phyloP scores from a whole-genome alignment of 164 flowering plant species.

The Aristolochia californica region DNA sequence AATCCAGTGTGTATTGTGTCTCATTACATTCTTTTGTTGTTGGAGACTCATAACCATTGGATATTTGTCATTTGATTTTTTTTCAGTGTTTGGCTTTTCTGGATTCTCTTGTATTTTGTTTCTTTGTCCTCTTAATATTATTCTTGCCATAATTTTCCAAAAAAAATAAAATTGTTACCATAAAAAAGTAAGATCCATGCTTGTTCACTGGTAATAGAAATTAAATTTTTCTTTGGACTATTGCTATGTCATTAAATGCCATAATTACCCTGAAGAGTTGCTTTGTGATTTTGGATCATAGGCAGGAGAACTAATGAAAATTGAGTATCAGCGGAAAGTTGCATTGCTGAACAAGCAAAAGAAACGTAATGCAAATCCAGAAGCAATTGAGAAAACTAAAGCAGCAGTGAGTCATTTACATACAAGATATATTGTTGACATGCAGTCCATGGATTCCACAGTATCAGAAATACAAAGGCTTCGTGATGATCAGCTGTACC shows the following conservation, averaged over 20 bases:
- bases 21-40: no score
- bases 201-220: neutral
- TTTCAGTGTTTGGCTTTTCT: no score
- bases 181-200: neutral
- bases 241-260: no score
- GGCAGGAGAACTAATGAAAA: slow-evolving; percentile 88
- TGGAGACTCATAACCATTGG: no score
- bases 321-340: slow-evolving; percentile 78
- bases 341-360: slow-evolving; percentile 61
- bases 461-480: slow-evolving; percentile 68
- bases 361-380: slow-evolving; percentile 49
- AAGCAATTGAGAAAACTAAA: slow-evolving; percentile 75
- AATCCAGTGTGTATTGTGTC: no score
- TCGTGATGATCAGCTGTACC: slow-evolving; percentile 72
- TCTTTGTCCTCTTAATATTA: no score
- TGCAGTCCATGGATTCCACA: slow-evolving; percentile 91
- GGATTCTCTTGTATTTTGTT: no score
- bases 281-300: slow-evolving; percentile 11
- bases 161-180: no score
- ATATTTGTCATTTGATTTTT: no score
- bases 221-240: neutral
- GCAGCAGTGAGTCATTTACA: slow-evolving; percentile 97
- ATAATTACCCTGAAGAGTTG: neutral
- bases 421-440: slow-evolving; percentile 81
- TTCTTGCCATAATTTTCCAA: no score